phyloP scores from a whole-genome alignment of 140 eudicot genomes.

The Senecio squalidus region DNA sequence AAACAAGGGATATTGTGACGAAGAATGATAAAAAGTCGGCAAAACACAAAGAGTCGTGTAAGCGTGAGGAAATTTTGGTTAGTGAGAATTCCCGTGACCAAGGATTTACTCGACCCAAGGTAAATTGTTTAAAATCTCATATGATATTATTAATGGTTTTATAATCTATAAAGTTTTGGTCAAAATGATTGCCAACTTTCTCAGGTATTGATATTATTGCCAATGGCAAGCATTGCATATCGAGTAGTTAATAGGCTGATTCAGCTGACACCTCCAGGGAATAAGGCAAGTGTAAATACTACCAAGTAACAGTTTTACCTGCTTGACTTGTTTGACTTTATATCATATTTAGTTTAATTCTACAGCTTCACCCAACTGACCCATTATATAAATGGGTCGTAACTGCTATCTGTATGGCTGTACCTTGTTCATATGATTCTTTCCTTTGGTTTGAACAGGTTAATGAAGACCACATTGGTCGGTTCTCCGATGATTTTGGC shows the following conservation, averaged over 20 bases:
- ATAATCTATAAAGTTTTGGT: background rate
- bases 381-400: too few relatives aligned
- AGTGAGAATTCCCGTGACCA: slow-evolving; percentile 53
- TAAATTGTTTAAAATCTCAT: slow-evolving; percentile 9
- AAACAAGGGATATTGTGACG: slow-evolving; percentile 57
- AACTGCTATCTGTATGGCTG: too few relatives aligned
- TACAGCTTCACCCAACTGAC: too few relatives aligned
- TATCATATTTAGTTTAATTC: too few relatives aligned
- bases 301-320: background rate
- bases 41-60: slow-evolving; percentile 42
- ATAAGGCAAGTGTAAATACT: slow-evolving; percentile 45
- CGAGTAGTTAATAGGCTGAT: slow-evolving; percentile 74
- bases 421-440: slow-evolving; percentile 1
- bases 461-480: slow-evolving; percentile 63
- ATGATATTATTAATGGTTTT: background rate
- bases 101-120: slow-evolving; percentile 96
- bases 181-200: background rate
- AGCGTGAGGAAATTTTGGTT: slow-evolving; percentile 30
- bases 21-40: slow-evolving; percentile 68
- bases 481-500: slow-evolving; percentile 69
- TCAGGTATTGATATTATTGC: slow-evolving; percentile 79
- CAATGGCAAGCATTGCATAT: slow-evolving; percentile 70
- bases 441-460: slow-evolving; percentile 34
- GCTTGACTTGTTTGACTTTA: too few relatives aligned
- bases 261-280: slow-evolving; percentile 69